Evolutionary conservation across 2,329 filamentous ascomycete genomes (phyloP).

Genomic region (Pseudodiploospora longispora): DNA sequence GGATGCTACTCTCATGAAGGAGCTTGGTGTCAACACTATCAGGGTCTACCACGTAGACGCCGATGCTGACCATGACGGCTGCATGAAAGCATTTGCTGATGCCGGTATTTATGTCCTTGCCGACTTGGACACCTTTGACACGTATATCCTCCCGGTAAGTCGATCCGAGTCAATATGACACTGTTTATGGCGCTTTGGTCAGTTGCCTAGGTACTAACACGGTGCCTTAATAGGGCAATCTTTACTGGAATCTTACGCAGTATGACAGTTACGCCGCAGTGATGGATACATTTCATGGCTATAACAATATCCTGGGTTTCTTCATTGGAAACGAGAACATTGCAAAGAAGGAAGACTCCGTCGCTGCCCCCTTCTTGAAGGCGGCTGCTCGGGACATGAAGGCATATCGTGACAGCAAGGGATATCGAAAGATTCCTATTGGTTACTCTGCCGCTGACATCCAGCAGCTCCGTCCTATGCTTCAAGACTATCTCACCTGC

Average conservation of each 20-base stretch:
- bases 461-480: slow-evolving; percentile 53
- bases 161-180: background rate
- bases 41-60: slow-evolving; percentile 84
- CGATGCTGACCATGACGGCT: slow-evolving; percentile 60
- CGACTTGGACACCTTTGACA: slow-evolving; percentile 70
- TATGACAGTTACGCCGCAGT: slow-evolving; percentile 60
- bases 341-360: slow-evolving; percentile 48
- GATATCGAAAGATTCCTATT: slow-evolving; percentile 72
- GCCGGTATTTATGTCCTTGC: slow-evolving; percentile 78
- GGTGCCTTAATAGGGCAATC: slow-evolving; percentile 35
- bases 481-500: slow-evolving; percentile 70
- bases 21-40: slow-evolving; percentile 73
- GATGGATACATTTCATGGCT: slow-evolving; percentile 69
- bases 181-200: background rate
- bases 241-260: slow-evolving; percentile 67
- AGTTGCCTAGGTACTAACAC: slow-evolving; percentile 1
- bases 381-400: slow-evolving; percentile 76
- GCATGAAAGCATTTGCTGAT: slow-evolving; percentile 73
- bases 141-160: slow-evolving; percentile 57
- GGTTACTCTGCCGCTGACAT: slow-evolving; percentile 88
- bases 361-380: slow-evolving; percentile 74
- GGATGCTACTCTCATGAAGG: slow-evolving; percentile 71
- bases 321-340: slow-evolving; percentile 88
- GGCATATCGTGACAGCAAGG: slow-evolving; percentile 65
- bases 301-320: slow-evolving; percentile 74